Base-by-base conservation (phyloP, 169 alveolate genomes). In the Fabrea salina region DNA sequence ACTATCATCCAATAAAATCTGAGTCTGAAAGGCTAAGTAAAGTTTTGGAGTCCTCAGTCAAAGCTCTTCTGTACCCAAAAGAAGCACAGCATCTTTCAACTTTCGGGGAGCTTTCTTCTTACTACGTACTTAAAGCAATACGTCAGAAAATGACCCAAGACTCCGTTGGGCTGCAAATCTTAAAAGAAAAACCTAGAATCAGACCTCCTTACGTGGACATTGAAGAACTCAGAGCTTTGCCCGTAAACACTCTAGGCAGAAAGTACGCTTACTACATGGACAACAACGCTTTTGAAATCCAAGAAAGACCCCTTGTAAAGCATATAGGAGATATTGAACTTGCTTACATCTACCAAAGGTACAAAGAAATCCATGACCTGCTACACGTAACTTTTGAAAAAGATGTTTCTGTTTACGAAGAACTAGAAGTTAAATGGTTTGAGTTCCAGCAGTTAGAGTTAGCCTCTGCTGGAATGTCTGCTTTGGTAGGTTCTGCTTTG, bases 281-380 rank as follows among this genome's bases (percentile, higher is more conserved):
- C n/a, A 1, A 19, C n/a, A 8, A 25, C 13, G 27, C 11, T 32
- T 72, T 72, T n/a, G 2, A 1, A 19, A 47, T 47, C 11, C 78
- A 76, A 4, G 78, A 76, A 19, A 44, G 83, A 37, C 83, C 83
- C 19, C 1, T 57, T 8, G 50, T 43, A 16, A 76, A 57, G 2
- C 43, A 76, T 39, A 41, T 76, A 25, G 58, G 39, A 30, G 83
- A 76, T 39, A n/a, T 58, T 25, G 83, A 76, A n/a, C 16, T 58
- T 25, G 83, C 83, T 32, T 76, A 76, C 30, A 43, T 76, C 8
- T 76, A 8, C 43, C 70, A 76, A 51, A 58, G 83, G 44, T 76
- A 76, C 39, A 76, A 76, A 76, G 83, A 76, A 76, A 76, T 76
- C 11, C 83, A 76, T 53, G 83, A 76, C 40, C 59, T 76, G 41